These are phyloP conservation scores for Pyronema omphalodes DNA, from an alignment of 495 filamentous ascomycete genomes.

Conservation along the genomic window DNA sequence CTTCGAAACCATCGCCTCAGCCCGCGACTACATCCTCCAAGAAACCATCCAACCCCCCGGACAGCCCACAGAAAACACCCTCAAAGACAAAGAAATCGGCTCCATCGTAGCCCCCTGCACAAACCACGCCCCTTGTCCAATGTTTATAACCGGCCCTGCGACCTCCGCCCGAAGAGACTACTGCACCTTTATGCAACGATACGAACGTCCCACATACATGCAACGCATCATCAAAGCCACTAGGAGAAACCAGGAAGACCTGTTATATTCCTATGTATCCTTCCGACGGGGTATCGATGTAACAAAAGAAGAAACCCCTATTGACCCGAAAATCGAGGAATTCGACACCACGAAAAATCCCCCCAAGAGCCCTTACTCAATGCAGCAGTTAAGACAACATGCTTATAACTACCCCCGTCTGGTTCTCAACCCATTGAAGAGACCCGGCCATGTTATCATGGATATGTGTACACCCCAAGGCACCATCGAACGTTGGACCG, in stretches of 20 bases:
- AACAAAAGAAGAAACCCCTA: conserved; percentile 15
- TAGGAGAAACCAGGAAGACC: conserved; percentile 65
- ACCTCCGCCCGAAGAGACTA: conserved; percentile 62
- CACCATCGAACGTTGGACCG: conserved; percentile 82
- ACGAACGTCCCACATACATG: conserved; percentile 61
- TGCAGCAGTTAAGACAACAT: conserved; percentile 25
- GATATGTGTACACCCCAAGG: conserved; percentile 81
- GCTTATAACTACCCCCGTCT: conserved; percentile 58
- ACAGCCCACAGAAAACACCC: conserved; percentile 26
- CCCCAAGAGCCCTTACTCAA: conserved; percentile 23
- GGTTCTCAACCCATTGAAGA: conserved; percentile 66
- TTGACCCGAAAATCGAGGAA: conserved; percentile 5
- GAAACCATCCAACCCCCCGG: conserved; percentile 52
- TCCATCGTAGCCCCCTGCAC: conserved; percentile 96
- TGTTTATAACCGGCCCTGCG: conserved; percentile 48
- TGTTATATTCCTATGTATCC: conserved; percentile 73
- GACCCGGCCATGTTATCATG: conserved; percentile 66
- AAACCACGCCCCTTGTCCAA: conserved; percentile 71
- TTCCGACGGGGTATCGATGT: conserved; percentile 56
- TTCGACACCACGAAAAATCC: conserved; percentile 16
- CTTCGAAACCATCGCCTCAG: conserved; percentile 78
- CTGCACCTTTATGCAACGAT: conserved; percentile 82
- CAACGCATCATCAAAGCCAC: conserved; percentile 55
- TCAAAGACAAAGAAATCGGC: conserved; percentile 28
- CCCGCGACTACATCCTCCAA: conserved; percentile 57